These are phyloP conservation scores for Zopfia rhizophila DNA, from an alignment of 2,329 filamentous ascomycete genomes.

Conservation along the genomic window DNA sequence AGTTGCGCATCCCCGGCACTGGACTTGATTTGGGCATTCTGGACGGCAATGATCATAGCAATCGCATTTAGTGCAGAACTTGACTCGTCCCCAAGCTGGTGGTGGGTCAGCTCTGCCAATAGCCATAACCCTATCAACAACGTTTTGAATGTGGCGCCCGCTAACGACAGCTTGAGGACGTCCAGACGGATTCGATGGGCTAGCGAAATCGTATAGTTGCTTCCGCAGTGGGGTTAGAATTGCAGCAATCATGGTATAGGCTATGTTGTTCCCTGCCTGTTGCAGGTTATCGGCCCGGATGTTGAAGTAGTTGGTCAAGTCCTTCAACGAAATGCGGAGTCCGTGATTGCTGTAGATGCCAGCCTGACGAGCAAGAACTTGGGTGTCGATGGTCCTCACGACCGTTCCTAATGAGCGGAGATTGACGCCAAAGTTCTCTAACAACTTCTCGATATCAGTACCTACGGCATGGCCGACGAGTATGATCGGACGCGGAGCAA, in stretches of 20 bases:
- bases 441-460: slow-evolving; percentile 26
- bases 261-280: slow-evolving; percentile 35
- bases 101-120: slow-evolving; percentile 7
- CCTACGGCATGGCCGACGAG: slow-evolving; percentile 34
- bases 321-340: slow-evolving; percentile 12
- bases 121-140: slow-evolving; percentile 8
- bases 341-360: slow-evolving; percentile 11
- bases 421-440: slow-evolving; percentile 20
- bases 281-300: slow-evolving; percentile 28
- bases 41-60: slow-evolving; percentile 16
- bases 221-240: slow-evolving; percentile 21
- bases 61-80: slow-evolving; percentile 22
- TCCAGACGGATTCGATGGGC: too few relatives aligned
- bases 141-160: slow-evolving; percentile 7
- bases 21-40: too few relatives aligned
- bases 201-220: slow-evolving; percentile 2
- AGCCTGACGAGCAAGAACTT: slow-evolving; percentile 26
- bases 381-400: slow-evolving; percentile 36
- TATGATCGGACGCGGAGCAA: slow-evolving; percentile 25
- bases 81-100: slow-evolving; percentile 13
- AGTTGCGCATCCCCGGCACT: too few relatives aligned
- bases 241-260: slow-evolving; percentile 35
- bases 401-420: slow-evolving; percentile 20
- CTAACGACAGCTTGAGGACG: slow-evolving; percentile 5
- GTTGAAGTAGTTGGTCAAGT: slow-evolving; percentile 25